phyloP scores from a whole-genome alignment of 352 stramenopile species.

The Phytophthora cactorum region DNA sequence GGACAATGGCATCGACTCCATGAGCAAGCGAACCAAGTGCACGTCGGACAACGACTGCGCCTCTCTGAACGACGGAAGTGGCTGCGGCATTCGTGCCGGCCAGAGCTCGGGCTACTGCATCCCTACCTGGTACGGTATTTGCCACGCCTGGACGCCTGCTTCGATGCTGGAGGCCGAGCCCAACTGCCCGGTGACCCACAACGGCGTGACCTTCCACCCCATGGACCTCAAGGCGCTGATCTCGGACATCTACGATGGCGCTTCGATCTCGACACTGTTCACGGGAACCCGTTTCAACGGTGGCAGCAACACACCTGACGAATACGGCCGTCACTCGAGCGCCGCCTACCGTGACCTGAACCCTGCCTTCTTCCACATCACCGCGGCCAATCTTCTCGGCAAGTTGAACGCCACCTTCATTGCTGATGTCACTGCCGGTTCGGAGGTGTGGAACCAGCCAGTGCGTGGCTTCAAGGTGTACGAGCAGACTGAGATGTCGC shows the following conservation, averaged over 20 bases:
- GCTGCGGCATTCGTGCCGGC: constrained; percentile 33
- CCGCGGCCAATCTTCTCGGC: constrained; percentile 45
- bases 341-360: constrained; percentile 45
- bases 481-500: constrained; percentile 33
- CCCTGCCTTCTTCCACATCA: constrained; percentile 50
- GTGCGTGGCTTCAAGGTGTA: constrained; percentile 49
- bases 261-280: constrained; percentile 33
- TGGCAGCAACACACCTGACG: constrained; percentile 18
- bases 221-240: constrained; percentile 52
- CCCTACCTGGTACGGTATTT: constrained; percentile 46
- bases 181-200: constrained; percentile 38
- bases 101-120: constrained; percentile 46
- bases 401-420: constrained; percentile 46
- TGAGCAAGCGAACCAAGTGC: constrained; percentile 24
- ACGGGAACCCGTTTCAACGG: constrained; percentile 42
- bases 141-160: constrained; percentile 44
- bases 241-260: constrained; percentile 39
- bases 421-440: constrained; percentile 40
- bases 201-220: constrained; percentile 45
- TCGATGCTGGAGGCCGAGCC: constrained; percentile 42
- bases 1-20: constrained; percentile 39
- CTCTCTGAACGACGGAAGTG: constrained; percentile 19
- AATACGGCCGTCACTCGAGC: constrained; percentile 47
- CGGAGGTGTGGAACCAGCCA: constrained; percentile 64
- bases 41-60: constrained; percentile 31